Base-by-base conservation (phyloP, 352 stramenopile genomes). In the Aphanomyces invadans region DNA sequence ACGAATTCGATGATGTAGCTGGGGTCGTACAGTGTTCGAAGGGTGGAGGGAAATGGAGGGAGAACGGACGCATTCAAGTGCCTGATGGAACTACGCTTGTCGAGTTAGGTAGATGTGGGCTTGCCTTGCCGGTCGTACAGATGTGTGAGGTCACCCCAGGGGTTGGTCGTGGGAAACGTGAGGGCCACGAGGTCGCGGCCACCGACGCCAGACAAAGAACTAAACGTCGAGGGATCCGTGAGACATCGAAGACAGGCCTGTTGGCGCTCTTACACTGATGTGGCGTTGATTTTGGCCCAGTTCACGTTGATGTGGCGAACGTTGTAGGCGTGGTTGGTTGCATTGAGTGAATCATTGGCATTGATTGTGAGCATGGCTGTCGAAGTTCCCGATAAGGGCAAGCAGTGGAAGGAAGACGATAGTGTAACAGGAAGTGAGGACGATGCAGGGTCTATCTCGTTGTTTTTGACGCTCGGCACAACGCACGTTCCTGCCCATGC, bases 61-160 rank as follows among this genome's bases (percentile, higher is more conserved):
- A 38, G 25, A 5, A 15, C 19, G 5, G 25, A n/a, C 21, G 15
- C 19, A n/a, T 57, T 33, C 49, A 57, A 12, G 2, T 57, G 49
- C 4, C 19, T 39, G 11, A 57, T 57, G 49, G 49, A 57, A 9
- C 49, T 57, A 57, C 25, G n/a, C 36, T n/a, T 54, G 46, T n/a
- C 39, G 39, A 48, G 39, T 48, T n/a, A 48, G 39, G 39, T n/a
- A 48, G n/a, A n/a, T 15, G n/a, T n/a, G 1, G n/a, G 17, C 39
- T n/a, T n/a, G n/a, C n/a, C n/a, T n/a, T n/a, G n/a, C 36, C 15
- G 36, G 7, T 15, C 36, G 36, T 42, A 42, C 36, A 42, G 7
- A 42, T 42, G 36, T 42, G 36, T 15, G 15, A 42, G 36, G 36
- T 15, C 36, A 15, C 7, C 7, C 36, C 7, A 42, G 7, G 36